A percentile compares a stretch with the other conserved stretches of the same genome.
Conservation (phyloP, 2,329 filamentous ascomycete species). For the Coniochaeta hoffmannii region DNA sequence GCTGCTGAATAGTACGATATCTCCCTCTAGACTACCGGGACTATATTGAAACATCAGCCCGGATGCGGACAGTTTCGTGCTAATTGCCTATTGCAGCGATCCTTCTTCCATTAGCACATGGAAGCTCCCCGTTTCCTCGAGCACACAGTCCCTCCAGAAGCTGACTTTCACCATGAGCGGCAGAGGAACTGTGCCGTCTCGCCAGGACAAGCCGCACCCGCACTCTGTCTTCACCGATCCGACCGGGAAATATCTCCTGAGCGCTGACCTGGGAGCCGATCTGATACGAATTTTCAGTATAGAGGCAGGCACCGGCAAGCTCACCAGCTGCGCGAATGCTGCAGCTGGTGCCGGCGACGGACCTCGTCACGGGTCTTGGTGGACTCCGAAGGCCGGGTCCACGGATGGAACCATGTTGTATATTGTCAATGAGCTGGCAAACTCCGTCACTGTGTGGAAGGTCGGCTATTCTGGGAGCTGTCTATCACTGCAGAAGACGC, state of each 20-base stretch:
- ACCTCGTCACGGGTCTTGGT: conserved; percentile 46
- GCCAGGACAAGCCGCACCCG: conserved; percentile 49
- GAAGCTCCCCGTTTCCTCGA: conserved; percentile 27
- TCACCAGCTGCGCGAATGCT: conserved; percentile 37
- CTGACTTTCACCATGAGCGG: conserved; percentile 32
- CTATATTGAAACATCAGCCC: neutral
- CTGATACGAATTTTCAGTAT: conserved; percentile 46
- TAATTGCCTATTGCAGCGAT: conserved; percentile 20
- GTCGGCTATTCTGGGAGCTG: conserved; percentile 39
- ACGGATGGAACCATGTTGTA: conserved; percentile 25
- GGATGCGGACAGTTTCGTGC: neutral
- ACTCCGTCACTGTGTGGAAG: conserved; percentile 41
- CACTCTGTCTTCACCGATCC: conserved; percentile 43
- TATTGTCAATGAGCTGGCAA: conserved; percentile 40
- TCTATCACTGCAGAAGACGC: conserved; percentile 35
- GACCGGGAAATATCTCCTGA: conserved; percentile 39
- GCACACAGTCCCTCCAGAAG: conserved; percentile 24
- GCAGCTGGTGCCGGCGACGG: conserved; percentile 37
- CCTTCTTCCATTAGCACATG: conserved; percentile 35
- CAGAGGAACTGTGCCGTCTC: conserved; percentile 33
- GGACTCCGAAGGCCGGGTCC: conserved; percentile 24
- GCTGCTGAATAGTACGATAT: conserved; percentile 33
- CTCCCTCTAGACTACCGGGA: neutral
- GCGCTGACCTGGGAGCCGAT: conserved; percentile 48
- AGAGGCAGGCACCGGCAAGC: conserved; percentile 31